Conservation (phyloP, 768 basidiomycete species). For the Pluteus cervinus region DNA sequence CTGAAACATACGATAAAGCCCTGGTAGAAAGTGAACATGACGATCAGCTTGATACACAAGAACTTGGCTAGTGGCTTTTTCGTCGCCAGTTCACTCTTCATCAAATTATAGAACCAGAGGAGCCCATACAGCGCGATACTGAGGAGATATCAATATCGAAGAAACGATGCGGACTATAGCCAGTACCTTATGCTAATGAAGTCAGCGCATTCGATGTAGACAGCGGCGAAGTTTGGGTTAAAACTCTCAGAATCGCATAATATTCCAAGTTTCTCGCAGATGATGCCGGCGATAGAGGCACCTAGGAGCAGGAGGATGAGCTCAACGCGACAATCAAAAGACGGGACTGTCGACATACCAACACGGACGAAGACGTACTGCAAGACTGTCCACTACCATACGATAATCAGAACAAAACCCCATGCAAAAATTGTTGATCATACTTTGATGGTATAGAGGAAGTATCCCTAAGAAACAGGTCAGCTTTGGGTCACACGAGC, state of each 20-base stretch:
- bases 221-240: constrained; percentile 54
- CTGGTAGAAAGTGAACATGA: constrained; percentile 89
- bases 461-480: constrained; percentile 53
- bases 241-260: constrained; percentile 64
- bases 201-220: constrained; percentile 69
- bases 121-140: constrained; percentile 86
- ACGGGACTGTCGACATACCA: constrained; percentile 23
- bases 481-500: constrained; percentile 2
- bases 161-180: constrained; percentile 6
- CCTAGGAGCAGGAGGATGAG: constrained; percentile 19
- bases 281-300: constrained; percentile 70
- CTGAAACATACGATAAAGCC: constrained; percentile 52
- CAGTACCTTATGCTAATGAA: constrained; percentile 83
- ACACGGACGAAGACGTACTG: constrained; percentile 80
- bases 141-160: neutral
- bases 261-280: constrained; percentile 63
- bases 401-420: neutral
- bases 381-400: constrained; percentile 70
- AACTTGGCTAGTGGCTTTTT: constrained; percentile 81
- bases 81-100: constrained; percentile 71
- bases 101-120: constrained; percentile 76
- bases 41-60: constrained; percentile 78
- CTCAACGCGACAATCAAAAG: neutral
- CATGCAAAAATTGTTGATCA: constrained; percentile 1
- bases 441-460: constrained; percentile 85